Conservation (phyloP, 345 rosid species). For the Rhodamnia rubescens region DNA sequence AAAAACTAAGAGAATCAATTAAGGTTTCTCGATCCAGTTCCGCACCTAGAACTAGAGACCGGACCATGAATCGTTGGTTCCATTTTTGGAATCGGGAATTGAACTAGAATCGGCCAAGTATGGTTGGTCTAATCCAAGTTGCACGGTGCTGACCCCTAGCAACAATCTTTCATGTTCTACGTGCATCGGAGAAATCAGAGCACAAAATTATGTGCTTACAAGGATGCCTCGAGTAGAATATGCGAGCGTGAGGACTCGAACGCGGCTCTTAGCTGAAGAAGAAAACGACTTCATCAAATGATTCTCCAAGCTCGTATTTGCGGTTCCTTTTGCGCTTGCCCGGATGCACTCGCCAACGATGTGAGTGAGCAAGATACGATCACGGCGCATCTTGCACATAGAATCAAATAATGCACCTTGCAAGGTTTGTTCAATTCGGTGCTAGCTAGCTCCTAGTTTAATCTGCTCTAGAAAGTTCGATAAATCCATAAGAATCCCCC, state of each 20-base stretch:
- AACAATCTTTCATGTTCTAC: background rate
- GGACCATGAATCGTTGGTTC: fast-evolving
- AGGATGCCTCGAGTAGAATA: background rate
- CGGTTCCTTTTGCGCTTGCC: background rate
- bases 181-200: fast-evolving
- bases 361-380: background rate
- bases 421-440: background rate
- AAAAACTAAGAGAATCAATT: background rate
- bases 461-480: background rate
- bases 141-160: background rate
- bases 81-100: background rate
- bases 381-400: fast-evolving
- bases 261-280: background rate
- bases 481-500: background rate
- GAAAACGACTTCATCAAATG: too few species aligned
- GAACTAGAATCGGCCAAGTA: background rate
- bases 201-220: background rate
- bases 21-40: background rate
- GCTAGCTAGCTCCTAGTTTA: background rate
- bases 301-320: too few species aligned
- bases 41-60: background rate
- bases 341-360: background rate
- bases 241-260: background rate
- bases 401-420: background rate
- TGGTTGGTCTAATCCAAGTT: fast-evolving